A percentile compares a stretch with the other conserved stretches of the same genome.
Evolutionary conservation across 140 eudicot genomes (phyloP).

Genomic region (Artemisia princeps): DNA sequence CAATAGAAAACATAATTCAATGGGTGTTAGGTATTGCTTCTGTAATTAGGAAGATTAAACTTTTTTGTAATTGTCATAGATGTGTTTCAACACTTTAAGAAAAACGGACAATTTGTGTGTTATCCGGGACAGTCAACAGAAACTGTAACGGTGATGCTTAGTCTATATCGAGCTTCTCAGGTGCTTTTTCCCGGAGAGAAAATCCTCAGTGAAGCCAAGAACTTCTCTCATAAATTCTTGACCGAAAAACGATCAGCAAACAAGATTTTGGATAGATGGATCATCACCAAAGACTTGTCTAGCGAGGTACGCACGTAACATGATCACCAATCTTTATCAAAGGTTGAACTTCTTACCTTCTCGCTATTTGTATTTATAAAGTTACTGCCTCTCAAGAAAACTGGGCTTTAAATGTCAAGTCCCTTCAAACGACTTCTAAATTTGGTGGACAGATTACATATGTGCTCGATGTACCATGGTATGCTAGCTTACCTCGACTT

Average conservation of each 20-base stretch:
- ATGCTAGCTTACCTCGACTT: slow-evolving; percentile 11
- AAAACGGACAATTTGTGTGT: slow-evolving; percentile 32
- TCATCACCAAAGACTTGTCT: slow-evolving; percentile 28
- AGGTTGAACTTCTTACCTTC: too few relatives aligned
- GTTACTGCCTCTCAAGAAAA: not conserved
- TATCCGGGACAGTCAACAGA: slow-evolving; percentile 27
- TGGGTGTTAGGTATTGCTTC: not conserved
- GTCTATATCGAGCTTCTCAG: slow-evolving; percentile 46
- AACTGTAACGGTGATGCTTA: slow-evolving; percentile 31
- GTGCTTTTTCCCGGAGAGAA: slow-evolving; percentile 18
- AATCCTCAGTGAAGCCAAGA: slow-evolving; percentile 41
- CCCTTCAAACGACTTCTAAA: not conserved
- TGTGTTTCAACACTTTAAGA: slow-evolving; percentile 37
- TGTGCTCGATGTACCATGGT: slow-evolving; percentile 2
- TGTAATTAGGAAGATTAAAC: not conserved
- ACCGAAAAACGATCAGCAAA: slow-evolving; percentile 24
- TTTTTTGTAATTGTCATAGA: slow-evolving; percentile 25
- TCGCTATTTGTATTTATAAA: too few relatives aligned
- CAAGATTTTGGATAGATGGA: slow-evolving; percentile 43
- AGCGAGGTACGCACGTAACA: slow-evolving; percentile 37
- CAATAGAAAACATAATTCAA: not conserved
- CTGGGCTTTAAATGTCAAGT: too few relatives aligned
- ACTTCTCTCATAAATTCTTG: slow-evolving; percentile 29
- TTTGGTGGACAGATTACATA: not conserved
- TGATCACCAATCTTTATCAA: not conserved